phyloP scores from a whole-genome alignment of 192 early-diverging fungal genomes.

The Dimargaris xerosporica region DNA sequence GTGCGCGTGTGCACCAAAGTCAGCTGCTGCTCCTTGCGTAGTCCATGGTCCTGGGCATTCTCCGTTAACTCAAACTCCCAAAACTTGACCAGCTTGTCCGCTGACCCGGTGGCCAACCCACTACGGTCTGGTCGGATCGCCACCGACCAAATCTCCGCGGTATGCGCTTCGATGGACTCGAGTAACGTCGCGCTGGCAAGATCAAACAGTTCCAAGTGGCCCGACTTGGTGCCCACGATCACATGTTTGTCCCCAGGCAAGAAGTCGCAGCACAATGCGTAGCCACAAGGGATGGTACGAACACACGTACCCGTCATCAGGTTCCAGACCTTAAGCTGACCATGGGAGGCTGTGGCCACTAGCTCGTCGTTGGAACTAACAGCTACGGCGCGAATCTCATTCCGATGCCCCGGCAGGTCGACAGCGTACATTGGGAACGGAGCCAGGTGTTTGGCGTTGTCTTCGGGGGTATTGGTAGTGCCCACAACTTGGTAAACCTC shows the following conservation, averaged over 20 bases:
- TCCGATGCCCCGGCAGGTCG: conserved; percentile 78
- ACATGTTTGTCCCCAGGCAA: conserved; percentile 75
- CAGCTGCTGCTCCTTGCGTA: conserved; percentile 32
- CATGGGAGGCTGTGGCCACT: conserved; percentile 72
- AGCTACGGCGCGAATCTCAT: conserved; percentile 79
- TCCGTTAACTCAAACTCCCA: conserved; percentile 82
- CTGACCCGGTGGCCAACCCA: conserved; percentile 81
- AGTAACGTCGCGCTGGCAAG: conserved; percentile 67
- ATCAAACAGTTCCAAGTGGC: conserved; percentile 81
- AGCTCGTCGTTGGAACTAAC: conserved; percentile 79
- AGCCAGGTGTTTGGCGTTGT: conserved; percentile 46
- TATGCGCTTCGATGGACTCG: conserved; percentile 83
- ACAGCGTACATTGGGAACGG: conserved; percentile 50
- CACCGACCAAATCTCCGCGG: conserved; percentile 66
- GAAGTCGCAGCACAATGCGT: conserved; percentile 84
- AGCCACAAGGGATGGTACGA: conserved; percentile 79
- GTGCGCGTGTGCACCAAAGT: conserved; percentile 78
- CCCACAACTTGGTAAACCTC: conserved; percentile 61
- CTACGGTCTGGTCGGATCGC: conserved; percentile 72
- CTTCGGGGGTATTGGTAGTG: conserved; percentile 31
- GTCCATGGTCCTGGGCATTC: conserved; percentile 20
- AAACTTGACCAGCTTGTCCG: conserved; percentile 94
- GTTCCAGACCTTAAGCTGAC: conserved; percentile 83
- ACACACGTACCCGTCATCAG: conserved; percentile 65
- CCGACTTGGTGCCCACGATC: conserved; percentile 86